Conservation (phyloP, 2,329 filamentous ascomycete genomes). For the Aspergillus jensenii region DNA sequence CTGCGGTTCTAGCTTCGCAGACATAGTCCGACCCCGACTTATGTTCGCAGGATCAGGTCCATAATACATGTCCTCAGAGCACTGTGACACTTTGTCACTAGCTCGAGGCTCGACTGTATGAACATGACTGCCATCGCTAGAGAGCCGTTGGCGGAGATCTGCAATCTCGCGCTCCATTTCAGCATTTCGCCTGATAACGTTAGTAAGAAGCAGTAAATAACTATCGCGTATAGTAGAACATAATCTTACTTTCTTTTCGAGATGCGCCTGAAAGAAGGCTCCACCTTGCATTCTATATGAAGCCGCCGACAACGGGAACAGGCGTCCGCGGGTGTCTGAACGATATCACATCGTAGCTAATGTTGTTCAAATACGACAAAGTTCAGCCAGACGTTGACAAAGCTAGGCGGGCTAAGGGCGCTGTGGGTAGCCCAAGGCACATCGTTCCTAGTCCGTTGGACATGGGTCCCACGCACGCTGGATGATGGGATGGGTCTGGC, state of each 20-base stretch:
- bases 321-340: slow-evolving; percentile 60
- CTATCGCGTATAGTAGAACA: not conserved
- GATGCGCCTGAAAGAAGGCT: slow-evolving; percentile 65
- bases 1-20: slow-evolving; percentile 34
- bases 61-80: slow-evolving; percentile 35
- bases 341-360: slow-evolving; percentile 65
- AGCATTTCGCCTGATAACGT: slow-evolving; percentile 56
- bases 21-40: slow-evolving; percentile 30
- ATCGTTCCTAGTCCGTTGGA: slow-evolving; percentile 1
- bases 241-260: slow-evolving; percentile 54
- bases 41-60: slow-evolving; percentile 30
- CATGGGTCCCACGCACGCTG: not conserved
- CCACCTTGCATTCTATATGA: slow-evolving; percentile 63
- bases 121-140: slow-evolving; percentile 26
- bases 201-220: not conserved
- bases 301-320: slow-evolving; percentile 64
- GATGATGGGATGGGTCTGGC: slow-evolving; percentile 10
- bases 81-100: slow-evolving; percentile 33
- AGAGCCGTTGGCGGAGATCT: slow-evolving; percentile 47
- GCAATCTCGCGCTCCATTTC: slow-evolving; percentile 59
- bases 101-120: slow-evolving; percentile 25
- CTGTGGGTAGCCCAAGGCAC: not conserved
- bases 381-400: slow-evolving; percentile 16
- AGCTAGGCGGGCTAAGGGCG: not conserved
- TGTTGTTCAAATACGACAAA: slow-evolving; percentile 5